Evolutionary conservation across 75 land plant species (phyloP).

Genomic region (Isoetes taiwanensis): DNA sequence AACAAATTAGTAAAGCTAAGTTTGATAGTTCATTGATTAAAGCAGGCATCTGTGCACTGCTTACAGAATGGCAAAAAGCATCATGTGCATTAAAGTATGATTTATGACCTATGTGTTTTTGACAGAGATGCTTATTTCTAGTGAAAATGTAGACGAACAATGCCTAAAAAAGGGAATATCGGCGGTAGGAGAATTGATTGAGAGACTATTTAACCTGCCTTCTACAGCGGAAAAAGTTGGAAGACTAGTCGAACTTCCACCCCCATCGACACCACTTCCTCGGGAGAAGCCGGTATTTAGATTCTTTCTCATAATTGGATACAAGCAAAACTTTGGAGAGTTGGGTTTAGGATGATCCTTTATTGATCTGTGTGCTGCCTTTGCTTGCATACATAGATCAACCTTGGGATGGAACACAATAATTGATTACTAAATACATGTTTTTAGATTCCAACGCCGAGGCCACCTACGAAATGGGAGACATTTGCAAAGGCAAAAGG

Average conservation of each 20-base stretch:
- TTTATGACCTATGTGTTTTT: not conserved
- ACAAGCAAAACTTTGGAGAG: not conserved
- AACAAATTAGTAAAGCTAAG: not conserved
- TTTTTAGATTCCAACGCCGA: constrained; percentile 84
- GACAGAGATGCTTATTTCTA: not conserved
- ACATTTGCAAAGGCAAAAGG: constrained; percentile 78
- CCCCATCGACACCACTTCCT: constrained; percentile 54
- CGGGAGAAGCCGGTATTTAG: constrained; percentile 67
- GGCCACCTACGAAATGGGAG: constrained; percentile 95
- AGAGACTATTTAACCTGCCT: constrained; percentile 65
- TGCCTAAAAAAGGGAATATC: constrained; percentile 48
- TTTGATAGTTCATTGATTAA: not conserved
- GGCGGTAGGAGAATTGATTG: constrained; percentile 55
- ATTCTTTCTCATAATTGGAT: not conserved
- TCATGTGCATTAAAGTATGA: not conserved
- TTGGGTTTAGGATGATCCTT: too few species aligned
- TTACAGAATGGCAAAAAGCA: too few species aligned
- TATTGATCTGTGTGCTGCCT: not conserved
- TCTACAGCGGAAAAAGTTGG: constrained; percentile 65
- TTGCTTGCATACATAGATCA: constrained; percentile 3
- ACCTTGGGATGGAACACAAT: too few species aligned
- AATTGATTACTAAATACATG: too few species aligned
- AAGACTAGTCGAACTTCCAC: constrained; percentile 56
- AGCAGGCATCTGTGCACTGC: too few species aligned
- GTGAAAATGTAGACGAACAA: constrained; percentile 38